A percentile compares a stretch with the other conserved stretches of the same genome.
Conservation (phyloP, 1,139 yeast genomes). For the Casaregolazyma lundiana region DNA sequence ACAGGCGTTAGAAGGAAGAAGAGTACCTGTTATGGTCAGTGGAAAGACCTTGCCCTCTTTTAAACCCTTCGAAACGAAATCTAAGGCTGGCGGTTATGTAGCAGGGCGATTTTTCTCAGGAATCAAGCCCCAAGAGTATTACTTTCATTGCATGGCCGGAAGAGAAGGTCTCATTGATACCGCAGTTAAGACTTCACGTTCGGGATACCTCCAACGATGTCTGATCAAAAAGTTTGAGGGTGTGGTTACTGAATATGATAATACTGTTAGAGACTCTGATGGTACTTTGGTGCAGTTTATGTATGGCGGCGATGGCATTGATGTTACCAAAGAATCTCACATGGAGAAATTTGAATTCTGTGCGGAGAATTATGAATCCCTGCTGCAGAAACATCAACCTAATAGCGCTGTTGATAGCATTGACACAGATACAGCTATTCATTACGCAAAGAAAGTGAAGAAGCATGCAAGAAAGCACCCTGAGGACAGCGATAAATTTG, state of each 20-base stretch:
- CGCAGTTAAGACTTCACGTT: slow-evolving; percentile 97
- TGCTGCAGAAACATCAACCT: slow-evolving; percentile 84
- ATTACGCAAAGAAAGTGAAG: slow-evolving; percentile 75
- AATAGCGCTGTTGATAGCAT: slow-evolving; percentile 66
- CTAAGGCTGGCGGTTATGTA: slow-evolving; percentile 97
- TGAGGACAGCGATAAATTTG: slow-evolving; percentile 63
- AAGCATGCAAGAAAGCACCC: slow-evolving; percentile 68
- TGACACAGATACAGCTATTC: slow-evolving; percentile 76
- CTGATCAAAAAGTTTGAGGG: slow-evolving; percentile 97
- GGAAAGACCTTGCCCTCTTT: slow-evolving; percentile 97
- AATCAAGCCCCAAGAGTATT: slow-evolving; percentile 97
- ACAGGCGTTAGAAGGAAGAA: slow-evolving; percentile 98
- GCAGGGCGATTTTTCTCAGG: slow-evolving; percentile 98
- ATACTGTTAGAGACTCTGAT: slow-evolving; percentile 93
- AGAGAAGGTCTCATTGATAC: slow-evolving; percentile 99
- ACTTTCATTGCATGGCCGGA: slow-evolving; percentile 99
- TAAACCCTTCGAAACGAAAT: slow-evolving; percentile 94
- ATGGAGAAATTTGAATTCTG: slow-evolving; percentile 93
- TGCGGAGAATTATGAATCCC: slow-evolving; percentile 81
- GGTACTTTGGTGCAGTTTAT: slow-evolving; percentile 91
- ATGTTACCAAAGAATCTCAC: slow-evolving; percentile 91
- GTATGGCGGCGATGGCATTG: slow-evolving; percentile 97
- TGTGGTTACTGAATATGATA: slow-evolving; percentile 90
- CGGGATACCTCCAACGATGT: slow-evolving; percentile 98
- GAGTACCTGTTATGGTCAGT: slow-evolving; percentile 98